Base-by-base conservation (phyloP, 2,329 filamentous ascomycete genomes). In the Teratosphaeria zuluensis region DNA sequence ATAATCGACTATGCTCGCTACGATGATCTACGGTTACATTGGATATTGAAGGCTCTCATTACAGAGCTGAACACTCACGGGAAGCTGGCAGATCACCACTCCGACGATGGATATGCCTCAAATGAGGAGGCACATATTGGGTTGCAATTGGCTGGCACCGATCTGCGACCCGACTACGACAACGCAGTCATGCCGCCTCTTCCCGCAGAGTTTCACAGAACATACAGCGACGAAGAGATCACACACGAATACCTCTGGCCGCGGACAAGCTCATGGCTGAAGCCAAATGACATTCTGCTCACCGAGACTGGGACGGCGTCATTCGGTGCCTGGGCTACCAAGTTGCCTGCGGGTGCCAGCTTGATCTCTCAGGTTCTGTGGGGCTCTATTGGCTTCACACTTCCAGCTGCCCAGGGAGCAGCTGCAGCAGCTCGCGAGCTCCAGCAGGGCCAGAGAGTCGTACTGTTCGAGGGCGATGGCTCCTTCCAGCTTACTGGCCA, bases 381-480 rank as follows among this genome's bases (percentile, higher is more conserved):
- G 84, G 82, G 83, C 52, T 83, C 79, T 52, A 88, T 87, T 63
- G 85, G 85, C 0, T 87, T 85, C 66, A 82, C 83, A 0, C 80
- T 86, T 4, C 84, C 83, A 28, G 78, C 84, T 2, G 79, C 79
- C 35, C 82, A 85, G 68, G 85, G 85, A 48, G 90, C 89, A 19
- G 88, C 88, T 0, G 78, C 94, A 11, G 91, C 89, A 0, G 31
- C 31, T 14, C 21, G 21, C 14, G 53, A 55, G n/a, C 52, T 32
- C 32, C 1, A 53, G 28, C 31, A 32, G n/a, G 30, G 12, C 55
- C 58, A 31, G 55, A 77, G 91, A 60, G 90, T 88, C 0, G 85
- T 96, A 53, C 78, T 95, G 42, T 92, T 95, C 69, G 89, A 91
- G n/a, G 91, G 91, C 28, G 91, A 96, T 67, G 91, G 91, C 31